Evolutionary conservation across 139 green algal species (phyloP).

Genomic region (Tetradesmus obliquus): DNA sequence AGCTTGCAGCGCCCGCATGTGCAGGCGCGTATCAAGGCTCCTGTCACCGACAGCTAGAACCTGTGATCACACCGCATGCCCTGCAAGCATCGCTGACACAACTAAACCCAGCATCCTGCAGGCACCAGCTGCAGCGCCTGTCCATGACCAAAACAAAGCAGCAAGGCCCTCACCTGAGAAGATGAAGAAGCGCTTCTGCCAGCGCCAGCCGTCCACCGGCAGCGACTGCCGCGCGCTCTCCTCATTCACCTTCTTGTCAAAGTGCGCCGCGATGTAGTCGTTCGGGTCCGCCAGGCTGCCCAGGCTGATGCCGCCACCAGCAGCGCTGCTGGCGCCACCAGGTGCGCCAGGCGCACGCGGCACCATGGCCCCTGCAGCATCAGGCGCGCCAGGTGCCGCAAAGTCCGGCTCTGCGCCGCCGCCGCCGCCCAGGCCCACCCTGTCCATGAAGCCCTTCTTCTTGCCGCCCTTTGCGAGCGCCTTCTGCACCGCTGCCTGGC

Average conservation of each 20-base stretch:
- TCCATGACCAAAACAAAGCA: no score
- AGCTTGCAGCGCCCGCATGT: no score
- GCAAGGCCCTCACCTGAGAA: slow-evolving; percentile 37
- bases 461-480: slow-evolving; percentile 37
- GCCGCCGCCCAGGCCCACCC: slow-evolving; percentile 28
- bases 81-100: no score
- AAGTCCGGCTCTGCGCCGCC: not conserved
- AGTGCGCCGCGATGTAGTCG: slow-evolving; percentile 57
- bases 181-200: slow-evolving; percentile 74
- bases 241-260: slow-evolving; percentile 62
- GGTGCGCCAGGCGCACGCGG: not conserved
- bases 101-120: no score
- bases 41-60: no score
- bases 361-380: not conserved
- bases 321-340: not conserved
- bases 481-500: slow-evolving; percentile 35
- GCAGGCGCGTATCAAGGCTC: no score
- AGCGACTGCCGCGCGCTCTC: slow-evolving; percentile 46
- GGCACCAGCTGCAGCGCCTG: no score
- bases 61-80: no score
- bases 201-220: slow-evolving; percentile 55
- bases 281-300: slow-evolving; percentile 46
- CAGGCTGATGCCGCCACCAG: slow-evolving; percentile 22
- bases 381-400: not conserved
- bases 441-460: slow-evolving; percentile 42